Percentiles rank a stretch among this genome's conserved stretches.
phyloP scores from a whole-genome alignment of 768 basidiomycete species.

The Auriscalpium vulgare region DNA sequence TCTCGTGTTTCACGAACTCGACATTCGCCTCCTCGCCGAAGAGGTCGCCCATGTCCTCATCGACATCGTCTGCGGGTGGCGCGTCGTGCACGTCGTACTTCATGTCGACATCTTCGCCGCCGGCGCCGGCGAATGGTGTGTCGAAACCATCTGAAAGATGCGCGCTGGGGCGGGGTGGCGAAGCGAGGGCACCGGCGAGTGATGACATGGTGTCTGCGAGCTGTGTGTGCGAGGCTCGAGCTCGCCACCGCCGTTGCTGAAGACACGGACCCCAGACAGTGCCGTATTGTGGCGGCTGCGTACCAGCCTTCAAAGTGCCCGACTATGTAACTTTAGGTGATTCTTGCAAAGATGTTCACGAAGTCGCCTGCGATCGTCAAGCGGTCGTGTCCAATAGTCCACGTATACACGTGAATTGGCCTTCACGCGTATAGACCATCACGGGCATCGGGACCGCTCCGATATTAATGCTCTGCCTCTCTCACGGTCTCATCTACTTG shows the following conservation, averaged over 20 bases:
- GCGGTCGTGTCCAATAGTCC: too few relatives aligned
- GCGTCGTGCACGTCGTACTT: constrained; percentile 7
- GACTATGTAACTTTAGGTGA: too few relatives aligned
- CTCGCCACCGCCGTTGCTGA: not conserved
- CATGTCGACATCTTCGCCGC: constrained; percentile 1
- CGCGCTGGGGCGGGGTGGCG: not conserved
- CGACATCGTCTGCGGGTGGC: constrained; percentile 5
- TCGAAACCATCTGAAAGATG: not conserved
- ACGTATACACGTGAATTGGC: too few relatives aligned
- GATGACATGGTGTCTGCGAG: not conserved
- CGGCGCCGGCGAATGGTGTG: not conserved
- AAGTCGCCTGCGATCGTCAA: too few relatives aligned
- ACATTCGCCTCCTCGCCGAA: constrained; percentile 65
- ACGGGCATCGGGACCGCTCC: too few relatives aligned
- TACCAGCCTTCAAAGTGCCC: not conserved
- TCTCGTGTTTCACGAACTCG: constrained; percentile 41
- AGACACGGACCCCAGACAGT: not conserved
- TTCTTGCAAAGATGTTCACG: too few relatives aligned
- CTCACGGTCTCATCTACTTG: too few relatives aligned
- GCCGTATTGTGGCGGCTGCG: not conserved
- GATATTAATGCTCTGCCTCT: too few relatives aligned
- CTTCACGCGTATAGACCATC: too few relatives aligned
- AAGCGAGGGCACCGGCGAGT: constrained; percentile 3
- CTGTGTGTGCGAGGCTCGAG: too few relatives aligned
- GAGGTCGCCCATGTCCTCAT: constrained; percentile 59